phyloP scores from a whole-genome alignment of 768 basidiomycete genomes.

The Kwoniella sp. region DNA sequence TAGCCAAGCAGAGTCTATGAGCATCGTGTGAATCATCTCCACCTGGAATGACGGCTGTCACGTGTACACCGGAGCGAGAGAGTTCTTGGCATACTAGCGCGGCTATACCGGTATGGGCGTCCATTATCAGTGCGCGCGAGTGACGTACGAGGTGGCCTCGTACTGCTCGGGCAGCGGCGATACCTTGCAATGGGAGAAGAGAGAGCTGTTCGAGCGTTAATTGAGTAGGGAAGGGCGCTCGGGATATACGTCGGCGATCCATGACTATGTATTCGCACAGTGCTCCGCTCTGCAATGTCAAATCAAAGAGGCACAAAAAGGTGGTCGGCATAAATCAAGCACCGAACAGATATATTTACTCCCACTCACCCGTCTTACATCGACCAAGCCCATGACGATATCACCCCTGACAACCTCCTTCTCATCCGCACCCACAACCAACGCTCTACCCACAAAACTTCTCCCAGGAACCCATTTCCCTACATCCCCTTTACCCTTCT shows the following conservation, averaged over 20 bases:
- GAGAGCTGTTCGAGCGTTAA: slow-evolving; percentile 73
- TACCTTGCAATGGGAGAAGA: slow-evolving; percentile 73
- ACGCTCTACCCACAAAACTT: slow-evolving; percentile 78
- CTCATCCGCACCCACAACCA: slow-evolving; percentile 82
- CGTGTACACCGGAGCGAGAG: slow-evolving; percentile 67
- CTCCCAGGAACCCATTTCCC: slow-evolving; percentile 80
- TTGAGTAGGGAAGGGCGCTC: slow-evolving; percentile 66
- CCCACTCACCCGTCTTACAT: slow-evolving; percentile 71
- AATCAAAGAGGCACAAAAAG: slow-evolving; percentile 16
- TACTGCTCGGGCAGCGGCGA: slow-evolving; percentile 80
- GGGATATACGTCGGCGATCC: slow-evolving; percentile 74
- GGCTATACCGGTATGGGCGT: slow-evolving; percentile 61
- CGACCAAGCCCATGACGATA: slow-evolving; percentile 80
- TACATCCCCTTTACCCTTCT: slow-evolving; percentile 46
- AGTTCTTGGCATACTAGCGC: slow-evolving; percentile 80
- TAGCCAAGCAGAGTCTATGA: slow-evolving; percentile 61
- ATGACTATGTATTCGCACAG: slow-evolving; percentile 84
- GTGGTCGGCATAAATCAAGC: slow-evolving; percentile 14
- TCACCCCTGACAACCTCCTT: slow-evolving; percentile 73
- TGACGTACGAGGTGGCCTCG: slow-evolving; percentile 63
- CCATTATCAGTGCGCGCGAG: slow-evolving; percentile 65
- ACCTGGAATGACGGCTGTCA: slow-evolving; percentile 69
- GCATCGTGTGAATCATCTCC: slow-evolving; percentile 56
- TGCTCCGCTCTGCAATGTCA: slow-evolving; percentile 77
- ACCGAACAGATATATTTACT: too few species aligned